Percentiles rank a stretch among this genome's conserved stretches.
phyloP scores from a whole-genome alignment of 495 filamentous ascomycete species.

The Penicillium longicatenatum region DNA sequence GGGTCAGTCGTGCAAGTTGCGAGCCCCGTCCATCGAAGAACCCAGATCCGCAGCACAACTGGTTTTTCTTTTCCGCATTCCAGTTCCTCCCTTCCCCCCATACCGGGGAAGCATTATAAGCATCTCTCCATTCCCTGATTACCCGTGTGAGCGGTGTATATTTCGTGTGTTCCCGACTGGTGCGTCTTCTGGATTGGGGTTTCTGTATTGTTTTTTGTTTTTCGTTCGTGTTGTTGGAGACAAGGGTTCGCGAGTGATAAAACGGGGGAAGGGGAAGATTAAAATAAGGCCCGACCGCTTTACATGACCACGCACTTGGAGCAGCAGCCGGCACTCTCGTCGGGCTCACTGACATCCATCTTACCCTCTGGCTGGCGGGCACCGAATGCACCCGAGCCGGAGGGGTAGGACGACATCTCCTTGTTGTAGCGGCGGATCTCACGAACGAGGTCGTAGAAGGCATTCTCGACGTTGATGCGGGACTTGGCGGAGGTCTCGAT shows the following conservation, averaged over 20 bases:
- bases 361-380: constrained; percentile 65
- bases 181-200: constrained; percentile 2
- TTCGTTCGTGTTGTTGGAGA: constrained; percentile 5
- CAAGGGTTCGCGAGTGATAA: neutral
- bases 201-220: neutral
- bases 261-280: neutral
- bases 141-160: neutral
- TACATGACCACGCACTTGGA: constrained; percentile 89
- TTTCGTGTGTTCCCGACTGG: neutral
- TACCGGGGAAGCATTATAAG: constrained; percentile 5
- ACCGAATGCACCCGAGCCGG: constrained; percentile 62
- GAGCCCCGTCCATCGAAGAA: constrained; percentile 26
- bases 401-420: constrained; percentile 85
- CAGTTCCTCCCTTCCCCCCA: neutral
- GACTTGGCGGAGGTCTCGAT: constrained; percentile 99
- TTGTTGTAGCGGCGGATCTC: constrained; percentile 98
- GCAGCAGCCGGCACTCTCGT: constrained; percentile 78
- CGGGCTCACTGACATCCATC: constrained; percentile 75
- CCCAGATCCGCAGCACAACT: constrained; percentile 3
- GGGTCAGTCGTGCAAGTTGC: constrained; percentile 32
- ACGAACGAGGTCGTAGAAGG: constrained; percentile 96
- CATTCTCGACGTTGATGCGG: constrained; percentile 95
- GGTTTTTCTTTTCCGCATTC: constrained; percentile 7
- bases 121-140: neutral
- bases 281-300: constrained; percentile 24